Percentiles rank a stretch among this genome's conserved stretches.
Evolutionary conservation across 345 rosid species (phyloP).

Genomic region (Bruguiera parviflora): DNA sequence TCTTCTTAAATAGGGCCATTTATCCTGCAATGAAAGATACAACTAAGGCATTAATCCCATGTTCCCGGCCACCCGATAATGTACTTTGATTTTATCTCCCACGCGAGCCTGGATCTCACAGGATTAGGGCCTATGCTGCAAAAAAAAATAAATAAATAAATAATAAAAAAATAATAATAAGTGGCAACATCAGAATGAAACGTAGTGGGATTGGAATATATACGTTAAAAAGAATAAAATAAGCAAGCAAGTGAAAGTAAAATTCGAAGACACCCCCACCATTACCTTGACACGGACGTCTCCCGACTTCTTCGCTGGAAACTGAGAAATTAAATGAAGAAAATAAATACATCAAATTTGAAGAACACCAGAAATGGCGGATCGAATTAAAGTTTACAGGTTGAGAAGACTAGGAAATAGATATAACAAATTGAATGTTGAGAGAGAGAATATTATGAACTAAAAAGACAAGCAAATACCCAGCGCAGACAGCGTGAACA

Average conservation of each 20-base stretch:
- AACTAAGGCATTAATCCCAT: constrained; percentile 4
- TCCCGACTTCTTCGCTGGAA: constrained; percentile 56
- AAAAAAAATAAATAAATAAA: background rate
- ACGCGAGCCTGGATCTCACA: constrained; percentile 89
- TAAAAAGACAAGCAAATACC: constrained; percentile 21
- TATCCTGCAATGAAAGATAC: no score
- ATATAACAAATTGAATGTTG: no score
- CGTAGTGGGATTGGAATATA: no score
- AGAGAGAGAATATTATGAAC: background rate
- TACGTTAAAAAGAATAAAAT: background rate
- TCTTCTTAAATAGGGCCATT: no score
- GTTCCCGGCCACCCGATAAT: constrained; percentile 61
- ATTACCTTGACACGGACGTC: constrained; percentile 90
- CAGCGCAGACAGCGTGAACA: constrained; percentile 30
- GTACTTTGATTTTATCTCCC: constrained; percentile 83
- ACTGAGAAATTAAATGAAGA: constrained; percentile 30
- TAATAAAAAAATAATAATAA: background rate
- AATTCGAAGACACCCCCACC: background rate
- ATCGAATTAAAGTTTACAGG: background rate
- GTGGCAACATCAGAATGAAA: background rate
- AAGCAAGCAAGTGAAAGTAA: no score
- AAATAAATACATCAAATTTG: no score
- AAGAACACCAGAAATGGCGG: no score
- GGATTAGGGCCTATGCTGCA: constrained; percentile 62
- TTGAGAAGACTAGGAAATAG: no score